These are phyloP conservation scores for Canavalia ensiformis DNA, from an alignment of 306 rosid genomes.

Conservation along the genomic window DNA sequence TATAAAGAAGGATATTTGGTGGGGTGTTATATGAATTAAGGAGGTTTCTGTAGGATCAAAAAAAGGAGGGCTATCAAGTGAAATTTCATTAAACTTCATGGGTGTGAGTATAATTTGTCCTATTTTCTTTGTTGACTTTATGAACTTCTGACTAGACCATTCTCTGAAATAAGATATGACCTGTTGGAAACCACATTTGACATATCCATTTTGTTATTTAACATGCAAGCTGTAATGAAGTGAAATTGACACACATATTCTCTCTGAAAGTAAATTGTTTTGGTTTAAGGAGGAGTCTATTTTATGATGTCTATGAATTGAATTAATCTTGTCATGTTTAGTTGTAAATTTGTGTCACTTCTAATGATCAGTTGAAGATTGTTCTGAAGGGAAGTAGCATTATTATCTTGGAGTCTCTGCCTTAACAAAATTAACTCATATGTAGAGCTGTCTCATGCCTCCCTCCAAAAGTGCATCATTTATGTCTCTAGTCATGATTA, in stretches of 20 bases:
- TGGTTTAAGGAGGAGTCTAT: not conserved
- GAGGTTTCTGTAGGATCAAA: no score
- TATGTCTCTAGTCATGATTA: not conserved
- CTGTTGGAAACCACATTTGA: constrained; percentile 14
- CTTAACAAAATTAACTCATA: not conserved
- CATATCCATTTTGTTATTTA: not conserved
- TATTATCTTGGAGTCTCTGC: not conserved
- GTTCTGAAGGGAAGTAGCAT: no score
- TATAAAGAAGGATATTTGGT: no score
- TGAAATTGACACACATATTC: not conserved
- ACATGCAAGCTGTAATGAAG: no score
- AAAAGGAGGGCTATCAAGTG: no score
- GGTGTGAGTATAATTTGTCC: no score
- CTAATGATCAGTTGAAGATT: no score
- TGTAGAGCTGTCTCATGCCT: not conserved
- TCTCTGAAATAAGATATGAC: not conserved
- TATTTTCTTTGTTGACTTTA: not conserved
- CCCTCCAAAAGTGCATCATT: not conserved
- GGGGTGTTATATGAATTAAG: no score
- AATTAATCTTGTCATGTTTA: no score
- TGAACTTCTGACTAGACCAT: not conserved
- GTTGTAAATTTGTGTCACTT: not conserved
- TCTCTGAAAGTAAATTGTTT: not conserved
- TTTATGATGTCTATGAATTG: not conserved
- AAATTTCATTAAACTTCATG: no score